Evolutionary conservation across 768 basidiomycete genomes (phyloP).

Genomic region (Cystobasidiopsis lactophilus): DNA sequence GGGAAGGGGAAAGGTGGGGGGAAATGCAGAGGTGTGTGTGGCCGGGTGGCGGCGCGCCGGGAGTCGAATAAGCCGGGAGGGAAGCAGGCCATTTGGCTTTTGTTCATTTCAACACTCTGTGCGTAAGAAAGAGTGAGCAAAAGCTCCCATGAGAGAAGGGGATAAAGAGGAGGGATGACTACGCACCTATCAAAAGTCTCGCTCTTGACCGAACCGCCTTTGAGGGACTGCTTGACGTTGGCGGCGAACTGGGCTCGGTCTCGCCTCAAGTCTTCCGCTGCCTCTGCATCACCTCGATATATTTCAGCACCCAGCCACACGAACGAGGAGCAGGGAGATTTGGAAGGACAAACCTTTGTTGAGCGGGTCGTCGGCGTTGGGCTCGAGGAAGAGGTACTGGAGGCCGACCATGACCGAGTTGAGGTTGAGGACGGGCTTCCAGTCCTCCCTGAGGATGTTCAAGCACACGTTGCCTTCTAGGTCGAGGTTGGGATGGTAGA

Average conservation of each 20-base stretch:
- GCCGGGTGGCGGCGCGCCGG: no score
- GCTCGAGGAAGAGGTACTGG: conserved; percentile 95
- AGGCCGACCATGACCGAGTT: conserved; percentile 96
- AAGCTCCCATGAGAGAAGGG: no score
- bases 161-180: no score
- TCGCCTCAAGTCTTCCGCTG: conserved; percentile 78
- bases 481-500: conserved; percentile 97
- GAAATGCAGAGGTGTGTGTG: no score
- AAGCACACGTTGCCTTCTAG: conserved; percentile 95
- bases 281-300: conserved; percentile 41
- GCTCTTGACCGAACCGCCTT: conserved; percentile 54
- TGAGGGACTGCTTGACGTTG: conserved; percentile 75
- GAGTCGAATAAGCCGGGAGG: no score
- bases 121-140: conserved; percentile 34
- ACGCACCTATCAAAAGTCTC: conserved; percentile 43
- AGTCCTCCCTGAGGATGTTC: conserved; percentile 96
- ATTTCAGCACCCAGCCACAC: conserved; percentile 9
- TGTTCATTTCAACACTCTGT: not conserved
- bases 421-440: conserved; percentile 95
- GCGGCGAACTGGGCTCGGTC: conserved; percentile 59
- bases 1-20: no score
- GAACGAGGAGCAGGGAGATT: not conserved
- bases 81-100: not conserved
- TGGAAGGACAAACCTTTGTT: conserved; percentile 64
- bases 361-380: conserved; percentile 91